A percentile compares a stretch with the other conserved stretches of the same genome.
These are phyloP conservation scores for Amphibolis antarctica DNA, from an alignment of 106 monocot genomes.

Conservation along the genomic window DNA sequence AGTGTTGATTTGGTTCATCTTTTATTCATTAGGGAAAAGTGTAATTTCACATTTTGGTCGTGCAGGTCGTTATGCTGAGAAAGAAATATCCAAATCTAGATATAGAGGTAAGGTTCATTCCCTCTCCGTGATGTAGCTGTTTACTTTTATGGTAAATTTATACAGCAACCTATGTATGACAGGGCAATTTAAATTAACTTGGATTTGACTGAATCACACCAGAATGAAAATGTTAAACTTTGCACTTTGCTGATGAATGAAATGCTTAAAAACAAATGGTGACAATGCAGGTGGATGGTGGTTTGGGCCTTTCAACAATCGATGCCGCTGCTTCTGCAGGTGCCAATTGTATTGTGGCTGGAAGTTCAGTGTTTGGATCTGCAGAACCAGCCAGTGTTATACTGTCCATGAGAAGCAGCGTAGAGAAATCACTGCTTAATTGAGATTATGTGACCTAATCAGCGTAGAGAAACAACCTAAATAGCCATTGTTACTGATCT, in stretches of 20 bases:
- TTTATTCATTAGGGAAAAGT: neutral
- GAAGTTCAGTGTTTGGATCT: constrained; percentile 82
- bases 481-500: no score
- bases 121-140: neutral
- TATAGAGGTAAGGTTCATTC: constrained; percentile 56
- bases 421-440: constrained; percentile 28
- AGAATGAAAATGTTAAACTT: neutral
- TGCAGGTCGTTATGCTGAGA: constrained; percentile 64
- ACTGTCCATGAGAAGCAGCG: constrained; percentile 48
- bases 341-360: constrained; percentile 93
- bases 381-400: constrained; percentile 56
- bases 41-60: constrained; percentile 2
- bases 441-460: constrained; percentile 16
- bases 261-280: neutral
- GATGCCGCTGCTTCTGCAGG: constrained; percentile 71
- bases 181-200: no score
- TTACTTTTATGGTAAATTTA: no score
- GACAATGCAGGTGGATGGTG: constrained; percentile 87
- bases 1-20: neutral
- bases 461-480: constrained; percentile 31
- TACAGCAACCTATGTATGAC: no score
- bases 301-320: constrained; percentile 86
- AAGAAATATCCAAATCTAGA: constrained; percentile 75
- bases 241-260: neutral
- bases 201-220: no score